Base-by-base conservation (phyloP, 805 yeast genomes). In the Candida tammaniensis region DNA sequence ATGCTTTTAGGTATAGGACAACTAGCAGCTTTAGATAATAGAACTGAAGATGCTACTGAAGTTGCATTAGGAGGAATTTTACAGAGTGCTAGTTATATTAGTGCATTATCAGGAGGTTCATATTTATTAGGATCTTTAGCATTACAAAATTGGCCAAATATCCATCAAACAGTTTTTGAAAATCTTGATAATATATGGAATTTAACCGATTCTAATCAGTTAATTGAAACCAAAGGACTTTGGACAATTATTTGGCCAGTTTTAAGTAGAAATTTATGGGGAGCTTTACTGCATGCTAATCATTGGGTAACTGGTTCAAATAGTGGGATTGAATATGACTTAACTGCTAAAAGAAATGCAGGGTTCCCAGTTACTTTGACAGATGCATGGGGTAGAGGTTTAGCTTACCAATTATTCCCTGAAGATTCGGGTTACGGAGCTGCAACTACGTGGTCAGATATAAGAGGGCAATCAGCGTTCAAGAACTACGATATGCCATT, bases 21-120 rank as follows among this genome's bases (percentile, higher is more conserved):
- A 54, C 60, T 87, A 14, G 67, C 89, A 1, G 95, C 91, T 1
- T 59, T 85, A 39, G 96, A 87, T 55, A 77, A 78, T 49, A 67
- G 94, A 45, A 80, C 93, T 2, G 59, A 49, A n/a, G 70, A 78
- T 10, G 61, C 59, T 12, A 65, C 67, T 8, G 59, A 63, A 17
- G 82, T 84, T 10, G 43, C 36, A 3, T 55, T 86, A 26, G 89
- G 91, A 21, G 94, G 95, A 4, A 57, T 87, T 16, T 59, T 86
- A 23, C 87, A 83, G 48, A 62, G 83, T 5, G 52, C 86, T 1
- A 74, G 84, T 9, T 87, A 88, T 51, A 56, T 87, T 4, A 62
- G 86, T 4, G 95, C 91, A 7, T 70, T 86, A 23, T 80, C 89
- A 11, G 96, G 96, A 20, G 95, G 95, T 17, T 73, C 84, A 10